These are phyloP conservation scores for Monilinia polystroma DNA, from an alignment of 2,329 filamentous ascomycete species.

Conservation along the genomic window DNA sequence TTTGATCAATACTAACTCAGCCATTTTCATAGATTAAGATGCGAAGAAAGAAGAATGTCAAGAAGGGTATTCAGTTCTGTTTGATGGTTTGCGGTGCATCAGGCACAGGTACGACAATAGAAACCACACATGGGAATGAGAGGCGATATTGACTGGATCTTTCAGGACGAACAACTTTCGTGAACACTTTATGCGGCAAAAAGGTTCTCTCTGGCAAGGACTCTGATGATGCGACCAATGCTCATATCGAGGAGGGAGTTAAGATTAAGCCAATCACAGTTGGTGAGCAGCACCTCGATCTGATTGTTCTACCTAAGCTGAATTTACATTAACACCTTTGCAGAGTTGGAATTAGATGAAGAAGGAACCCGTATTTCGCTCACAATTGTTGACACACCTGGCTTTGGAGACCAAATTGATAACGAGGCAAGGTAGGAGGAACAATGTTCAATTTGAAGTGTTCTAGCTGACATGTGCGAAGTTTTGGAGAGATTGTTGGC, in stretches of 20 bases:
- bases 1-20: slow-evolving; percentile 32
- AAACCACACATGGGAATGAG: slow-evolving; percentile 5
- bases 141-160: slow-evolving; percentile 29
- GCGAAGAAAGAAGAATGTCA: slow-evolving; percentile 99
- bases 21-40: slow-evolving; percentile 73
- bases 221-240: slow-evolving; percentile 81
- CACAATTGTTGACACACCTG: slow-evolving; percentile 97
- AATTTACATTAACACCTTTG: slow-evolving; percentile 39
- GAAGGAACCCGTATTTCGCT: slow-evolving; percentile 97
- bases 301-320: slow-evolving; percentile 9
- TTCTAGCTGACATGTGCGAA: slow-evolving; percentile 45
- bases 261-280: slow-evolving; percentile 99
- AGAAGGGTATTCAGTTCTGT: slow-evolving; percentile 91
- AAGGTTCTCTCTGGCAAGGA: slow-evolving; percentile 89
- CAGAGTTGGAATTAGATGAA: slow-evolving; percentile 93
- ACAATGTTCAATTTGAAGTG: slow-evolving; percentile 14
- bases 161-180: slow-evolving; percentile 92
- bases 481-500: slow-evolving; percentile 96
- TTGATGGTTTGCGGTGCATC: slow-evolving; percentile 99
- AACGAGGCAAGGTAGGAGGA: slow-evolving; percentile 84
- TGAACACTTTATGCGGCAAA: slow-evolving; percentile 98
- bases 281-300: slow-evolving; percentile 57
- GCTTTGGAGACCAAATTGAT: slow-evolving; percentile 98
- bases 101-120: slow-evolving; percentile 73
- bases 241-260: slow-evolving; percentile 93